Evolutionary conservation across 73 alveolate genomes (phyloP), one percentile per base, ranked within the genome.

Genomic region (Stentor coeruleus): DNA sequence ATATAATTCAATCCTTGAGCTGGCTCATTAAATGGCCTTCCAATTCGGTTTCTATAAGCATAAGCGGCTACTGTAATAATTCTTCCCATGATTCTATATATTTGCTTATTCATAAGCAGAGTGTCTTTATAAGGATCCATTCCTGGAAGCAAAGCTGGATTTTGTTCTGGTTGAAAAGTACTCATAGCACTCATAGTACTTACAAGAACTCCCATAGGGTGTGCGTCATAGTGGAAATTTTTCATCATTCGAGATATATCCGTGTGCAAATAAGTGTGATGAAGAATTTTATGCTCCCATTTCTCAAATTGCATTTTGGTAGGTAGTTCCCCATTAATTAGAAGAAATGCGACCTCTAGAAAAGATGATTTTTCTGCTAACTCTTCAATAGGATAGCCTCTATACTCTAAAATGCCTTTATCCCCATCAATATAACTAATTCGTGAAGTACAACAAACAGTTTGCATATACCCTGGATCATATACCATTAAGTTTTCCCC

Each of bases 131-230:
- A 94, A 40, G 84, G 82, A 39, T 82, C 84, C 30, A 89, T 83
- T 39, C 97, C 97, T 3, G 88, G 87, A 74, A 85, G 84, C n/a
- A 87, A 42, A 4, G 98, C 93, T 66, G 98, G 98, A 90, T 94
- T 94, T 3, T 95, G 93, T 73, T 92, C 97, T 38, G 98, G 98
- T 83, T 94, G 95, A 89, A 94, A 89, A 59, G 98, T 92, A 26
- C 95, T 83, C 59, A 88, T 66, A 4, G 96, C 97, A n/a, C 97
- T 90, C 87, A 94, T 76, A 26, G 96, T 80, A 36, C 96, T 74
- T 36, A 90, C 89, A 72, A 94, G 84, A 94, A 94, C 92, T 42
- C 97, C 98, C 98, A 94, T 94, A 3, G 98, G 98, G 79, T 94
- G 98, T 33, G 98, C 96, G 81, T 94, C 98, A 79, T 92, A 91